Evolutionary conservation across 495 filamentous ascomycete genomes (phyloP).

Genomic region (Usnea hakonensis): DNA sequence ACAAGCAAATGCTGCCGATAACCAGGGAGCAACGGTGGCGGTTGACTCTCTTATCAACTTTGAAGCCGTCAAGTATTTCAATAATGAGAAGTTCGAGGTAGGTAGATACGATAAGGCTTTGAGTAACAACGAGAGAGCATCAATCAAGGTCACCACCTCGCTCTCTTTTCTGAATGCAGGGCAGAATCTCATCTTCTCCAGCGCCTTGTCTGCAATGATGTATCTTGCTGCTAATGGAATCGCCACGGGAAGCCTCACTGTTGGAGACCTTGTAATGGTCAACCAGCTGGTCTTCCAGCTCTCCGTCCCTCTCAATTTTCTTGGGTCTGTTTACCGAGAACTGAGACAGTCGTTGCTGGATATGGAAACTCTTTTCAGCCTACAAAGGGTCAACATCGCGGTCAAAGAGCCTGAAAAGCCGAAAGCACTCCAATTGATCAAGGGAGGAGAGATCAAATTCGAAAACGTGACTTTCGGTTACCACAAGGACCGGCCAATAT

Average conservation of each 20-base stretch:
- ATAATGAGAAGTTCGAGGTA: slow-evolving; percentile 93
- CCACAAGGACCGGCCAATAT: slow-evolving; percentile 75
- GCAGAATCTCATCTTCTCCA: slow-evolving; percentile 97
- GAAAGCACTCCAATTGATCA: slow-evolving; percentile 58
- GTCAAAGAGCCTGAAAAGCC: slow-evolving; percentile 71
- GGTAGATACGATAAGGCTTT: slow-evolving; percentile 83
- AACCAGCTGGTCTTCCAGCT: slow-evolving; percentile 99
- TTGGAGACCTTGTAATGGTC: slow-evolving; percentile 97
- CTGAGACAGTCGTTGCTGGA: slow-evolving; percentile 88
- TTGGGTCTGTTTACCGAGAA: slow-evolving; percentile 93
- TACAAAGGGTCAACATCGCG: slow-evolving; percentile 94
- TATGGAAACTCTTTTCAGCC: slow-evolving; percentile 97
- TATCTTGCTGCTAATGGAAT: slow-evolving; percentile 87
- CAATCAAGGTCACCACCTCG: slow-evolving; percentile 93
- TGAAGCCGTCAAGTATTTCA: slow-evolving; percentile 99
- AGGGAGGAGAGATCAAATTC: slow-evolving; percentile 83
- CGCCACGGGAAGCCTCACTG: slow-evolving; percentile 67
- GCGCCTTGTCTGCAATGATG: slow-evolving; percentile 96
- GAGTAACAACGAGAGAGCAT: slow-evolving; percentile 79
- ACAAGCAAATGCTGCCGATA: slow-evolving; percentile 91
- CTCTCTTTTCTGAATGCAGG: slow-evolving; percentile 90
- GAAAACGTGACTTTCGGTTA: slow-evolving; percentile 96
- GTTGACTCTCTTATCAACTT: slow-evolving; percentile 98
- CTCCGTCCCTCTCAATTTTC: slow-evolving; percentile 90
- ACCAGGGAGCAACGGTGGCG: slow-evolving; percentile 87